These are phyloP conservation scores for Camillea tinctor DNA, from an alignment of 2,329 filamentous ascomycete genomes.

Conservation along the genomic window DNA sequence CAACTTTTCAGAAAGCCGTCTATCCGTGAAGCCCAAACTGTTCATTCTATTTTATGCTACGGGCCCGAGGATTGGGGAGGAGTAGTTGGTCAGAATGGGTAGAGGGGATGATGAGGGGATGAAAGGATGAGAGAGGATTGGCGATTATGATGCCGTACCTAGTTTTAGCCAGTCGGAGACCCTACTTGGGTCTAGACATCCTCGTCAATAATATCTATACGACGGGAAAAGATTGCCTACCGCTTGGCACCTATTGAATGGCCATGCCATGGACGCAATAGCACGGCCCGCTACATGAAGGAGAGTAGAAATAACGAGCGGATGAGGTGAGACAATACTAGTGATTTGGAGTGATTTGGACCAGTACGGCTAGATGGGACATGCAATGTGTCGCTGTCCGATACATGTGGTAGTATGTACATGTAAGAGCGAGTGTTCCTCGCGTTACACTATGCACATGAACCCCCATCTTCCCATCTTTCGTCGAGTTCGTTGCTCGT, in stretches of 20 bases:
- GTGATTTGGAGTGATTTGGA: not conserved
- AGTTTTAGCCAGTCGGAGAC: not conserved
- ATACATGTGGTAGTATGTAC: not conserved
- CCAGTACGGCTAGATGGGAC: not conserved
- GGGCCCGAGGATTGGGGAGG: not conserved
- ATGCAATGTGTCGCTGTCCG: not conserved
- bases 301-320: not conserved
- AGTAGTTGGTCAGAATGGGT: too few relatives aligned
- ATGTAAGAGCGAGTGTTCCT: not conserved
- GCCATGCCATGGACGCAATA: not conserved
- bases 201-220: not conserved
- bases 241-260: not conserved
- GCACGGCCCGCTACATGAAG: not conserved
- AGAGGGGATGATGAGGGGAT: too few relatives aligned
- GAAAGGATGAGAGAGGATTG: not conserved
- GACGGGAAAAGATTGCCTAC: not conserved
- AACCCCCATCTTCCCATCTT: not conserved
- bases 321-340: slow-evolving; percentile 1
- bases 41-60: not conserved
- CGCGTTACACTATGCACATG: not conserved
- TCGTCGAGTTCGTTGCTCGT: not conserved
- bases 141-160: not conserved
- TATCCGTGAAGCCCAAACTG: not conserved
- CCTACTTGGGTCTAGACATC: not conserved
- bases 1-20: not conserved